Evolutionary conservation across 257 asterid genomes (phyloP).

Genomic region (Ajuga chamaepitys): DNA sequence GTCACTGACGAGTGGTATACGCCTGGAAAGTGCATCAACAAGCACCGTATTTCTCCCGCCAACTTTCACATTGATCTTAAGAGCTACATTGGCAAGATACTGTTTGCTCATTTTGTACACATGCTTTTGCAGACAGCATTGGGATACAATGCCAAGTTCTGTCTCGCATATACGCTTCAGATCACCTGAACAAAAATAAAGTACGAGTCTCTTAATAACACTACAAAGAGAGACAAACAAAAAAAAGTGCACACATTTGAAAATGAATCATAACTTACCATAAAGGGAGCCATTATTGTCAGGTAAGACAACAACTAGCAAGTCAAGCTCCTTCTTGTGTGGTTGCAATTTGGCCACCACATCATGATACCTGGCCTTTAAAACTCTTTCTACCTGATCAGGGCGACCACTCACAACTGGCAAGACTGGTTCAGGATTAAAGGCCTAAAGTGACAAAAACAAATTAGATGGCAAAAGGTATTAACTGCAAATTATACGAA

Average conservation of each 20-base stretch:
- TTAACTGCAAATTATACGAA: neutral
- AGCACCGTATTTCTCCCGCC: conserved; percentile 96
- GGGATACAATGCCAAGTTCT: conserved; percentile 93
- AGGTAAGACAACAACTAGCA: conserved; percentile 77
- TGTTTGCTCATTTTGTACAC: conserved; percentile 73
- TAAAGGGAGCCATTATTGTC: conserved; percentile 95
- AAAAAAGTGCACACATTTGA: neutral
- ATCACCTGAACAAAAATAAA: conserved; percentile 45
- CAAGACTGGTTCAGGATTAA: conserved; percentile 67
- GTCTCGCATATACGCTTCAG: conserved; percentile 93
- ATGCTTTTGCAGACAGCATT: conserved; percentile 91
- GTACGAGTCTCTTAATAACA: neutral
- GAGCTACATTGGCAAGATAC: conserved; percentile 85
- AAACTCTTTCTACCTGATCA: conserved; percentile 77
- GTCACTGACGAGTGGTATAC: conserved; percentile 91
- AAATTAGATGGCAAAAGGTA: neutral
- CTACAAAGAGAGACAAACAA: neutral
- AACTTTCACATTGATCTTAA: conserved; percentile 89
- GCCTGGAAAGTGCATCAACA: conserved; percentile 76
- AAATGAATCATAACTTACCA: conserved; percentile 37
- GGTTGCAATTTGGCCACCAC: conserved; percentile 53
- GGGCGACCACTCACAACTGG: conserved; percentile 65
- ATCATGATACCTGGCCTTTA: conserved; percentile 68
- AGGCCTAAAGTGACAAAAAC: conserved; percentile 36
- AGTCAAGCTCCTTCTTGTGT: conserved; percentile 72